These are phyloP conservation scores for Vicia villosa DNA, from an alignment of 306 rosid genomes.

Conservation along the genomic window DNA sequence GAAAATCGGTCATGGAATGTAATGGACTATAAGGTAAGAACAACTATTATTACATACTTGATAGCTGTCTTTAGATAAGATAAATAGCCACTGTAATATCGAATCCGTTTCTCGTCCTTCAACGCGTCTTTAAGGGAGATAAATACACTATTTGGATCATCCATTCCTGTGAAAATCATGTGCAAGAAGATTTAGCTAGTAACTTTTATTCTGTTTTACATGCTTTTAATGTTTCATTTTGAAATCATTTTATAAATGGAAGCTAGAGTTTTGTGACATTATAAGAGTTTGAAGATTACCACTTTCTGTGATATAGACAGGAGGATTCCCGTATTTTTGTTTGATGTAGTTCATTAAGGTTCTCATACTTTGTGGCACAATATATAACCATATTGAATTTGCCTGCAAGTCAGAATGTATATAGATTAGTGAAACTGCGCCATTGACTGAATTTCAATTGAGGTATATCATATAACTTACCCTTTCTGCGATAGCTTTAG, in stretches of 20 bases:
- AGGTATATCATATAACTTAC: slow-evolving; percentile 43
- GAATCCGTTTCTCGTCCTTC: slow-evolving; percentile 79
- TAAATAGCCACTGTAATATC: slow-evolving; percentile 72
- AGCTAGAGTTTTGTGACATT: background rate
- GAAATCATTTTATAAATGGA: background rate
- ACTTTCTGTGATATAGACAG: slow-evolving; percentile 79
- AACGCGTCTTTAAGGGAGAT: slow-evolving; percentile 61
- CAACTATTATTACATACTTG: slow-evolving; percentile 29
- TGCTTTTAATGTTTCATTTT: background rate
- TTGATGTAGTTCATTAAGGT: slow-evolving; percentile 81
- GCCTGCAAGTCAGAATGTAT: slow-evolving; percentile 65
- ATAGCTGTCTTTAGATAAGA: slow-evolving; percentile 62
- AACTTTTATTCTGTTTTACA: background rate
- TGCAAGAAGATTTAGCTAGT: slow-evolving; percentile 25
- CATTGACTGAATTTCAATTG: background rate
- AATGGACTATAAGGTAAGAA: slow-evolving; percentile 8
- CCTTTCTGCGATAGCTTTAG: slow-evolving; percentile 66
- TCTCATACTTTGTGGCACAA: slow-evolving; percentile 88
- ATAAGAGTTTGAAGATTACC: slow-evolving; percentile 54
- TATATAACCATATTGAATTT: slow-evolving; percentile 85
- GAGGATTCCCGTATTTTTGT: slow-evolving; percentile 79
- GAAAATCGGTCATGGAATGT: background rate
- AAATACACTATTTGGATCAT: slow-evolving; percentile 64
- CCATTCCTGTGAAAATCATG: slow-evolving; percentile 70
- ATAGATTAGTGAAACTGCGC: slow-evolving; percentile 9